phyloP scores from a whole-genome alignment of 495 filamentous ascomycete species.

The Aspergillus sclerotiicarbonarius region DNA sequence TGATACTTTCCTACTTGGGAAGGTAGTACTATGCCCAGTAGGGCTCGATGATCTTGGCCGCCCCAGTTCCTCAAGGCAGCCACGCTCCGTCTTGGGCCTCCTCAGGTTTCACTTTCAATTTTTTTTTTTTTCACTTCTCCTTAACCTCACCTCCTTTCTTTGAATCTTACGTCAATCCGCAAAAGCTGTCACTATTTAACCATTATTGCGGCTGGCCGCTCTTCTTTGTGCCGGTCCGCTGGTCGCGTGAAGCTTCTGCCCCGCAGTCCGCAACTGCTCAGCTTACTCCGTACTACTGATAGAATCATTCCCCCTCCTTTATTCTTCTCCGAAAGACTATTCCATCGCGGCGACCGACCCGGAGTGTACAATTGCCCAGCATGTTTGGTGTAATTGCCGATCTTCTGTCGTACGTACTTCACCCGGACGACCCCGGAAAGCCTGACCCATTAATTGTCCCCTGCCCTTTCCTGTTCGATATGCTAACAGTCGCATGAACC shows the following conservation, averaged over 20 bases:
- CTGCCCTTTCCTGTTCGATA: constrained; percentile 20
- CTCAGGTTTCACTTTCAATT: constrained; percentile 2
- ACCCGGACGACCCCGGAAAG: constrained; percentile 5
- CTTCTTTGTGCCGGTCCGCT: constrained; percentile 5
- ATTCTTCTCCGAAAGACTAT: neutral
- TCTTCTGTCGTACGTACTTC: constrained; percentile 68
- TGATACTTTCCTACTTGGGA: neutral
- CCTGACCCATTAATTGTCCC: constrained; percentile 32
- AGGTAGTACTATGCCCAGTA: neutral
- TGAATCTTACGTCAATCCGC: constrained; percentile 4
- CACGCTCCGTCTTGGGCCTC: constrained; percentile 10
- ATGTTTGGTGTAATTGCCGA: constrained; percentile 85
- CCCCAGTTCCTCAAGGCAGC: constrained; percentile 16
- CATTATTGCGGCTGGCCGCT: constrained; percentile 17
- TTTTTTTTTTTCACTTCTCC: constrained; percentile 2
- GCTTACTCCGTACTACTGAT: constrained; percentile 6
- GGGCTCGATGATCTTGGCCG: constrained; percentile 7
- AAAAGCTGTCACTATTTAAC: constrained; percentile 7
- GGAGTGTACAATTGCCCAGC: constrained; percentile 15
- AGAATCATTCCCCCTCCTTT: neutral
- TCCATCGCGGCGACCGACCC: neutral
- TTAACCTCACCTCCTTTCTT: constrained; percentile 2
- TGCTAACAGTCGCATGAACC: constrained; percentile 18
- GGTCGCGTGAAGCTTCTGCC: constrained; percentile 19
- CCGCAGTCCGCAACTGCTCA: constrained; percentile 18